phyloP scores from a whole-genome alignment of 75 land plant genomes.

The Picea sitchensis region DNA sequence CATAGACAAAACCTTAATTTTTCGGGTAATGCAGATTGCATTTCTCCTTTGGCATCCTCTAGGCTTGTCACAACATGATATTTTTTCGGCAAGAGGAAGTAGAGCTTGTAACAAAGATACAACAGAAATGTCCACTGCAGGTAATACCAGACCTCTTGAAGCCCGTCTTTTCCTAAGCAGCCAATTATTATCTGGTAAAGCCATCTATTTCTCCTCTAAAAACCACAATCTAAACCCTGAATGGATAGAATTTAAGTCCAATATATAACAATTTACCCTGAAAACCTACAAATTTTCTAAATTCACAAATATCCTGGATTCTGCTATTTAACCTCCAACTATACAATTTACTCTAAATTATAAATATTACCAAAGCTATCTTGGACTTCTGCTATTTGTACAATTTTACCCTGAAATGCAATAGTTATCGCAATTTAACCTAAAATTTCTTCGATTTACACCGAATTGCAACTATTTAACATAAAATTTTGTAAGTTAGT shows the following conservation, averaged over 20 bases:
- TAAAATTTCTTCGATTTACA: not conserved
- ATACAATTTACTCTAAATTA: too few relatives aligned
- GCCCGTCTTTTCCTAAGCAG: not conserved
- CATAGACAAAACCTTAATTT: slow-evolving; percentile 33
- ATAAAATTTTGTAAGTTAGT: too few relatives aligned
- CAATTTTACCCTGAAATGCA: not conserved
- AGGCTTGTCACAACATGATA: not conserved
- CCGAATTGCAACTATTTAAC: too few relatives aligned
- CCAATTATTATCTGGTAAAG: too few relatives aligned
- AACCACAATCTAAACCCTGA: not conserved
- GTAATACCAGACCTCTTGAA: not conserved
- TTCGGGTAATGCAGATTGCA: slow-evolving; percentile 35
- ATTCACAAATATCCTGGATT: too few relatives aligned
- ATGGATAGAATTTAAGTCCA: too few relatives aligned
- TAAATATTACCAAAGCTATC: too few relatives aligned
- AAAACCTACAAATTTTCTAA: too few relatives aligned
- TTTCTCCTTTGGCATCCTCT: slow-evolving; percentile 31
- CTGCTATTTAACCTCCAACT: too few relatives aligned
- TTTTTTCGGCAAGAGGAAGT: not conserved
- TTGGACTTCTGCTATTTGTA: too few relatives aligned
- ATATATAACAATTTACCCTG: too few relatives aligned
- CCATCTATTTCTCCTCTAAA: too few relatives aligned
- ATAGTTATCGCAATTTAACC: not conserved
- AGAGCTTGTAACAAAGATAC: slow-evolving; percentile 8
- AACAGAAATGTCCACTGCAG: slow-evolving; percentile 2